Percentiles rank a stretch among this genome's conserved stretches.
Conservation (phyloP, 1,284 basidiomycete species). For the Amylostereum areolatum region DNA sequence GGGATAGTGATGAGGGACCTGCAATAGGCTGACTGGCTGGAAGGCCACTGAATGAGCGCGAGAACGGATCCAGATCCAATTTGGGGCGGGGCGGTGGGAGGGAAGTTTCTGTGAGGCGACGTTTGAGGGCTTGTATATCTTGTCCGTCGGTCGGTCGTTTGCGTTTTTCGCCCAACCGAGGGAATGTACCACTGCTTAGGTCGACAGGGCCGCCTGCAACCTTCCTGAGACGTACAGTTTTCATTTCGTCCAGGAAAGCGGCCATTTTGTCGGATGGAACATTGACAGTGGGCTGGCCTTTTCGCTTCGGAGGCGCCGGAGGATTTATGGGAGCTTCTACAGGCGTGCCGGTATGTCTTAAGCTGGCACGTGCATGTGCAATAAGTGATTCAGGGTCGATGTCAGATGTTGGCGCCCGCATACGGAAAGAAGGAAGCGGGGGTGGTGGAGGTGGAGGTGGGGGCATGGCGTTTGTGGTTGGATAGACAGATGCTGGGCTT, state of each 20-base stretch:
- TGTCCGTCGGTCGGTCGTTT: slow-evolving; percentile 8
- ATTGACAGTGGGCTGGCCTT: slow-evolving; percentile 61
- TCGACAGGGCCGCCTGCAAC: slow-evolving; percentile 24
- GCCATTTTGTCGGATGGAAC: slow-evolving; percentile 75
- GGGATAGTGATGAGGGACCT: slow-evolving; percentile 5
- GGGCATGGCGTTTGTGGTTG: slow-evolving; percentile 23
- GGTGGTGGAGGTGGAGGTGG: slow-evolving; percentile 48
- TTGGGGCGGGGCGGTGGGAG: slow-evolving; percentile 1
- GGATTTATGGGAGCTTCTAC: slow-evolving; percentile 61
- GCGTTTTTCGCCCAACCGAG: slow-evolving; percentile 8
- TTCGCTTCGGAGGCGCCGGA: slow-evolving; percentile 28
- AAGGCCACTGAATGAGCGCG: slow-evolving; percentile 5
- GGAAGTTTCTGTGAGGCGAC: slow-evolving; percentile 9
- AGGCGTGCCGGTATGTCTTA: slow-evolving; percentile 53
- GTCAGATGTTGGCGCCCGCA: slow-evolving; percentile 14
- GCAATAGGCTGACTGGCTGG: slow-evolving; percentile 4
- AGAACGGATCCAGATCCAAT: slow-evolving; percentile 7
- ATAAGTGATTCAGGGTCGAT: slow-evolving; percentile 37
- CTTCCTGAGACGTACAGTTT: slow-evolving; percentile 59
- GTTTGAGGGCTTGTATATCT: slow-evolving; percentile 3
- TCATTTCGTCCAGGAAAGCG: slow-evolving; percentile 72
- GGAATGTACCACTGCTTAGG: slow-evolving; percentile 2
- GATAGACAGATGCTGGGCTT: slow-evolving; percentile 8
- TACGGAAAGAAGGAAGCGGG: slow-evolving; percentile 9
- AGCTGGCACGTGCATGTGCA: slow-evolving; percentile 50